These are phyloP conservation scores for Rhododendron ovatum DNA, from an alignment of 148 eudicot species.

Conservation along the genomic window DNA sequence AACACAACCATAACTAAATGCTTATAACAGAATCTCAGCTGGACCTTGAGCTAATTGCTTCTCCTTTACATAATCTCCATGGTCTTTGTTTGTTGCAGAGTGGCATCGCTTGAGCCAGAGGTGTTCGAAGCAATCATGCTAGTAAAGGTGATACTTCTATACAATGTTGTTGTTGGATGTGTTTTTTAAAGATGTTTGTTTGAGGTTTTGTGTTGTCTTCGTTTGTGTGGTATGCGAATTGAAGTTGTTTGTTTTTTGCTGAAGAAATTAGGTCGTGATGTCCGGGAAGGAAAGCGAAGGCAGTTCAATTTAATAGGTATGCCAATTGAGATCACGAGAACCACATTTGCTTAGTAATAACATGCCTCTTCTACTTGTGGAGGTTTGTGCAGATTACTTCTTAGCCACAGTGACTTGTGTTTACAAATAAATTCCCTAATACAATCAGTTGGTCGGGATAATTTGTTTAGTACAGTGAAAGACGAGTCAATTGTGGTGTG, in stretches of 20 bases:
- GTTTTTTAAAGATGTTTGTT: background rate
- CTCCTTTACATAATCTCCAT: background rate
- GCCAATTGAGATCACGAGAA: background rate
- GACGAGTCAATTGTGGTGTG: background rate
- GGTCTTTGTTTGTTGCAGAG: conserved; percentile 36
- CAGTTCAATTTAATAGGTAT: conserved; percentile 85
- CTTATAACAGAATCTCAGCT: background rate
- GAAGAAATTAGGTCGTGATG: conserved; percentile 87
- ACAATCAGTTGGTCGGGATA: background rate
- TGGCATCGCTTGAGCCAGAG: conserved; percentile 58
- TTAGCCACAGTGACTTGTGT: background rate
- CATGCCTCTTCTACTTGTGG: background rate
- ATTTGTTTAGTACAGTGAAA: background rate
- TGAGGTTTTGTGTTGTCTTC: background rate
- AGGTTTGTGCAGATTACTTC: background rate
- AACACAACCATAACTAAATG: background rate
- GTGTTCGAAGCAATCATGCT: conserved; percentile 75
- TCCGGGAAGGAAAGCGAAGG: conserved; percentile 88
- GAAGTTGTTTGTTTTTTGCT: conserved; percentile 36
- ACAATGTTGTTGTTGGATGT: background rate
- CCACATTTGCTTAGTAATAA: background rate
- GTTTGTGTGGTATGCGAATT: conserved; percentile 6
- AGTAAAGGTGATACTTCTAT: conserved; percentile 56
- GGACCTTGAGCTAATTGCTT: background rate
- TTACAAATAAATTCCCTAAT: background rate